These are phyloP conservation scores for Baorangia bicolor DNA, from an alignment of 768 basidiomycete genomes.

Conservation along the genomic window DNA sequence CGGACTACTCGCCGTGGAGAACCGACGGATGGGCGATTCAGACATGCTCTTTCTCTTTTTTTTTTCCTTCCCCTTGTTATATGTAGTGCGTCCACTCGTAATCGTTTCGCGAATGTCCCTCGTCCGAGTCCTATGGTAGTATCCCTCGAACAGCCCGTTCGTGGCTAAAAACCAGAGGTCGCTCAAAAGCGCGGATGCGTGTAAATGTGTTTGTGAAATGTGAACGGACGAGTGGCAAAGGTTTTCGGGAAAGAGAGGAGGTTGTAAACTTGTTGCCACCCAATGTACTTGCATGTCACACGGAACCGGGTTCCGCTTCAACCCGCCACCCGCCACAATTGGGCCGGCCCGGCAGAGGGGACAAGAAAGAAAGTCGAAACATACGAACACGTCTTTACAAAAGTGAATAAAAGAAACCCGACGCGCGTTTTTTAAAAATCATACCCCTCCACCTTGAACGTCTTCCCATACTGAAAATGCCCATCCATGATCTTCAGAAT, in stretches of 20 bases:
- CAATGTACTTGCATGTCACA: too few relatives aligned
- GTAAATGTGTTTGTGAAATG: neutral
- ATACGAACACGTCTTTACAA: too few relatives aligned
- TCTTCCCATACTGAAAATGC: constrained; percentile 83
- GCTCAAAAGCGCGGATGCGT: too few relatives aligned
- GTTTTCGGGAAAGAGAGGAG: neutral
- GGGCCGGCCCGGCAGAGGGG: too few relatives aligned
- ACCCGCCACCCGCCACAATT: neutral
- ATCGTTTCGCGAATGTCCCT: too few relatives aligned
- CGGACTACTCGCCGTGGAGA: constrained; percentile 55
- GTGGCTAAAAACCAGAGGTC: neutral
- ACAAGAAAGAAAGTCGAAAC: too few relatives aligned
- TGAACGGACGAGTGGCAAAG: neutral
- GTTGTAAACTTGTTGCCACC: neutral
- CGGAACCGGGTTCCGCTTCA: neutral
- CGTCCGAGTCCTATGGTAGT: neutral
- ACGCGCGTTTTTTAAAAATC: constrained; percentile 51
- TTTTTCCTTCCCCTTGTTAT: too few relatives aligned
- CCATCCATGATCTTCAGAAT: constrained; percentile 93
- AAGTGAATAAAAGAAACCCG: neutral
- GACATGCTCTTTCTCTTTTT: constrained; percentile 23
- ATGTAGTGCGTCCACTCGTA: too few relatives aligned
- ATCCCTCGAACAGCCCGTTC: too few relatives aligned
- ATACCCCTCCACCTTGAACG: constrained; percentile 85
- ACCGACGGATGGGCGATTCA: constrained; percentile 53